Conservation (phyloP, 805 yeast species). For the Candida maris region DNA sequence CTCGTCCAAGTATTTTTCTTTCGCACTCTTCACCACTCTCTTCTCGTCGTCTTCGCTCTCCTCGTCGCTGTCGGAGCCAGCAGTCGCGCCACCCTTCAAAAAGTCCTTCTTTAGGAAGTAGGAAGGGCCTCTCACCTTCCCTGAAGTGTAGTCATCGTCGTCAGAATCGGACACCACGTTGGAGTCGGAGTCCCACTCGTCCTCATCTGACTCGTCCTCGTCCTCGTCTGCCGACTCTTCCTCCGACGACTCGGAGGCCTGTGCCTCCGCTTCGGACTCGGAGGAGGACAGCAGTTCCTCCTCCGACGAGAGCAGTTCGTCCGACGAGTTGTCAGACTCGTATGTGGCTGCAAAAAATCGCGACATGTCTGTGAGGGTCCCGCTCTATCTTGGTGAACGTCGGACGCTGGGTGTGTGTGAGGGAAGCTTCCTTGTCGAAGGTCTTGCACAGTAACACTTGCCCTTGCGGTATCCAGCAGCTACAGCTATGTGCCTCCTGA, state of each 20-base stretch:
- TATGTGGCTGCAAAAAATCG: conserved; percentile 77
- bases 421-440: too few relatives aligned
- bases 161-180: conserved; percentile 45
- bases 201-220: conserved; percentile 39
- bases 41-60: conserved; percentile 59
- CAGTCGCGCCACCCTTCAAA: conserved; percentile 36
- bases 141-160: conserved; percentile 36
- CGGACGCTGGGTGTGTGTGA: too few relatives aligned
- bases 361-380: conserved; percentile 52
- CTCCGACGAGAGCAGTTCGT: conserved; percentile 50
- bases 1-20: conserved; percentile 89
- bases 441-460: not conserved
- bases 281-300: conserved; percentile 58
- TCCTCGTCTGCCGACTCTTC: conserved; percentile 28
- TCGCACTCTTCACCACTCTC: conserved; percentile 88
- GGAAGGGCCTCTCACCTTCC: conserved; percentile 45
- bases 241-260: conserved; percentile 24
- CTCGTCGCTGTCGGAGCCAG: conserved; percentile 36
- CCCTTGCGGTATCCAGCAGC: not conserved
- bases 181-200: conserved; percentile 42
- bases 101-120: conserved; percentile 52
- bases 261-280: conserved; percentile 26
- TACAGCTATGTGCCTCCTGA: too few relatives aligned
- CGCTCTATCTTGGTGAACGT: not conserved
- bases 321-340: conserved; percentile 51